A percentile compares a stretch with the other conserved stretches of the same genome.
phyloP scores from a whole-genome alignment of 2,329 filamentous ascomycete genomes.

The Fusarium sp. region DNA sequence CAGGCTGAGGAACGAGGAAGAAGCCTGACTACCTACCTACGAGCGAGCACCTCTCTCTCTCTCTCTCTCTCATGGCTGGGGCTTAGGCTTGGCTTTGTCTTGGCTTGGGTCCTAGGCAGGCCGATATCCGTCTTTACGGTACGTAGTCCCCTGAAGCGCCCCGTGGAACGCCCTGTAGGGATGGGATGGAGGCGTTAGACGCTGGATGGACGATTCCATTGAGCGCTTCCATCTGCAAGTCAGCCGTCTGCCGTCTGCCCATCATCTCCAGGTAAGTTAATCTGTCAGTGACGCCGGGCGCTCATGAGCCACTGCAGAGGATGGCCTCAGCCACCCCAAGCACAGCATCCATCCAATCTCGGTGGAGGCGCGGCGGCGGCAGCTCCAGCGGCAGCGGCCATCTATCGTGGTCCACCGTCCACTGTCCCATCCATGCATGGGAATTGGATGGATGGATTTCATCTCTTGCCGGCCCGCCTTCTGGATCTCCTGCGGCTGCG shows the following conservation, averaged over 20 bases:
- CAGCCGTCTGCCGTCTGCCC: background rate
- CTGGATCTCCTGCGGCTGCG: slow-evolving; percentile 2
- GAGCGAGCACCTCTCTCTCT: slow-evolving; percentile 1
- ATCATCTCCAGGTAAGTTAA: background rate
- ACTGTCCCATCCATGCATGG: slow-evolving; percentile 13
- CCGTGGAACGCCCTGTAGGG: slow-evolving; percentile 6
- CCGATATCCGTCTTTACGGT: background rate
- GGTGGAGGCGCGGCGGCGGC: slow-evolving; percentile 11
- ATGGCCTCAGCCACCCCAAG: slow-evolving; percentile 22
- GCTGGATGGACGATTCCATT: background rate
- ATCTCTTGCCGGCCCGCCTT: slow-evolving; percentile 3
- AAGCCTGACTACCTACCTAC: too few relatives aligned
- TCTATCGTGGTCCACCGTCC: slow-evolving; percentile 12
- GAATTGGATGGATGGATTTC: background rate
- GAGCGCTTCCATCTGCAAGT: slow-evolving; percentile 2
- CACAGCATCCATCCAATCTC: slow-evolving; percentile 5
- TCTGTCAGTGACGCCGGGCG: slow-evolving; percentile 21
- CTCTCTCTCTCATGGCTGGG: background rate
- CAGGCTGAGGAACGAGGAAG: background rate
- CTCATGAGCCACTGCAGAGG: slow-evolving; percentile 21
- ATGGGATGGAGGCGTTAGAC: background rate
- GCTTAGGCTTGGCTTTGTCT: slow-evolving; percentile 6
- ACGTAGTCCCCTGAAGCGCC: slow-evolving; percentile 6
- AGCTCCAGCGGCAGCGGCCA: background rate
- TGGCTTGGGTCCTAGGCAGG: slow-evolving; percentile 4